Base-by-base conservation (phyloP, 1,284 basidiomycete genomes). In the Ceratobasidium sp. region DNA sequence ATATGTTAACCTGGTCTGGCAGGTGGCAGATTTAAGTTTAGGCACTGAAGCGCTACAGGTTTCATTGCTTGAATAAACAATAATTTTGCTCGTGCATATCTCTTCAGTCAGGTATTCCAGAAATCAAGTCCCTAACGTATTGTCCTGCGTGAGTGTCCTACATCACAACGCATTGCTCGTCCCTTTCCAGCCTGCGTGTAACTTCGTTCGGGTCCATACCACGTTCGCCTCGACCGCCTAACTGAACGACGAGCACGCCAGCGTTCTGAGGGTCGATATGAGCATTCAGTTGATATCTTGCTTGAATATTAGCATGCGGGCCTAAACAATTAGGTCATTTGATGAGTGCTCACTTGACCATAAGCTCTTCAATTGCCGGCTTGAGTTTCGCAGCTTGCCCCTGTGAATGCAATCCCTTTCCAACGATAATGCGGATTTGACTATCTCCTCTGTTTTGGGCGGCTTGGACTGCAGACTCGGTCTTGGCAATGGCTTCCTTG, bases 351-450 rank as follows among this genome's bases (percentile, higher is more conserved):
- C 76, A 93, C 91, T 91, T 92, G 74, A 86, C 85, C 88, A 96
- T 94, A 72, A 98, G 83, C 61, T 93, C 90, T 80, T 93, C 93
- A 59, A 99, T 92, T 2, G 96, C 96, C 23, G 97, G 97, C 79
- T 94, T 96, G 80, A 98, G 88, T 82, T 98, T 98, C 0, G 94
- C 91, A 14, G 89, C 86, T 70, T 92, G 90, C 32, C 89, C 87
- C 59, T 86, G 82, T 30, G 94, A 96, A 81, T 99, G 97, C 23
- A 96, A 83, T 14, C 96, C 96, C 81, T 83, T 81, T 71, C 86
- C 96, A 62, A 98, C 95, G 76, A 98, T 97, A 75, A 98, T 83
- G 72, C 88, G 86, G n/a, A 98, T 80, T 79, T 94, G 87, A 4
- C 83, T 78, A 72, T 91, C 87, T 0, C 93, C 92, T 52, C 87